Evolutionary conservation across 768 basidiomycete species (phyloP).

Genomic region (Tulasnella calospora): DNA sequence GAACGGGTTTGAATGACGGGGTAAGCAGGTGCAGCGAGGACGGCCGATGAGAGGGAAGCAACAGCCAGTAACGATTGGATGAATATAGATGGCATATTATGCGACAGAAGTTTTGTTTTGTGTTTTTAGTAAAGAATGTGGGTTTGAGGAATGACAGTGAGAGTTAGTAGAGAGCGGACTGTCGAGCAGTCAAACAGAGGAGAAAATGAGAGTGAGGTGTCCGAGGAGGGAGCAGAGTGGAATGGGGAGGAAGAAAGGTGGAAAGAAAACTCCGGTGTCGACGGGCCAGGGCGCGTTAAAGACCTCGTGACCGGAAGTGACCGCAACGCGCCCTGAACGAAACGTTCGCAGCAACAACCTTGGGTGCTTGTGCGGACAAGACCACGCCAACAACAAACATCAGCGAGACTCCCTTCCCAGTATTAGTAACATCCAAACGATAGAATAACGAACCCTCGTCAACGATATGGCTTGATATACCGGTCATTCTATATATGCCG

Average conservation of each 20-base stretch:
- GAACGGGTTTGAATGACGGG: constrained; percentile 1
- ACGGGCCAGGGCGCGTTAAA: not conserved
- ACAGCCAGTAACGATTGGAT: not conserved
- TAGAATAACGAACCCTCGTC: no score
- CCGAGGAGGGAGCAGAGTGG: not conserved
- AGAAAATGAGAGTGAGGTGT: constrained; percentile 3
- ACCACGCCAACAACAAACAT: no score
- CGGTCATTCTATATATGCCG: no score
- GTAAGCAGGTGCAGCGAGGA: not conserved
- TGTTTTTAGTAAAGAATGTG: not conserved
- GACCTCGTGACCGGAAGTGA: not conserved
- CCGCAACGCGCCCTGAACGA: not conserved
- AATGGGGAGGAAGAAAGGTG: not conserved
- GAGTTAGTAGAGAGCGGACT: not conserved
- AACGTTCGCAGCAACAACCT: not conserved
- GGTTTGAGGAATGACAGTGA: not conserved
- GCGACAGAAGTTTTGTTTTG: not conserved
- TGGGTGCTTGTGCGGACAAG: no score
- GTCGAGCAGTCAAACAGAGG: not conserved
- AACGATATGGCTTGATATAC: no score
- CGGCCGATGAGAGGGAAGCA: not conserved
- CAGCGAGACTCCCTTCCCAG: no score
- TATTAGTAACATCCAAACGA: no score
- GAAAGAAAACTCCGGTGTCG: not conserved
- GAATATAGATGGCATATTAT: not conserved